phyloP scores from a whole-genome alignment of 305 asterid genomes.

The Fraxinus sp. region DNA sequence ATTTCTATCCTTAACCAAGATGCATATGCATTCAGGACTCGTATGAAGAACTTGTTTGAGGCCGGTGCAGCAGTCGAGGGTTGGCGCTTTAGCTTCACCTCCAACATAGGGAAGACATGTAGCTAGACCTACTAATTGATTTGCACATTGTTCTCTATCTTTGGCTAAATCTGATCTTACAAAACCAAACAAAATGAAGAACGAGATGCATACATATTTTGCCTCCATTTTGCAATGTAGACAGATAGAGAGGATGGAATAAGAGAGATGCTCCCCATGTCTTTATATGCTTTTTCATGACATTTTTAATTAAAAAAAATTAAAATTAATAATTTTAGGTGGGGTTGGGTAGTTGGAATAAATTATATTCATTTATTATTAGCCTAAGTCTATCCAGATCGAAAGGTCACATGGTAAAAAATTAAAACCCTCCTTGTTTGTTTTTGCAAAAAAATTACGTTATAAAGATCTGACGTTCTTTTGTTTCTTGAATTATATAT shows the following conservation, averaged over 20 bases:
- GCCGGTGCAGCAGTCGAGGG: constrained; percentile 67
- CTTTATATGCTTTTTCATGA: constrained; percentile 21
- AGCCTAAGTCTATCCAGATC: background rate
- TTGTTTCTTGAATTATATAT: background rate
- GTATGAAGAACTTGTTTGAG: constrained; percentile 50
- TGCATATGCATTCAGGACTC: constrained; percentile 64
- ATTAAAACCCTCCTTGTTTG: background rate
- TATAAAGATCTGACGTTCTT: background rate
- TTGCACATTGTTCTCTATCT: constrained; percentile 57
- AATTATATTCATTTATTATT: constrained; percentile 16
- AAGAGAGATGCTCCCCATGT: background rate
- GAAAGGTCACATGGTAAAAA: background rate
- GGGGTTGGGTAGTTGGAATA: constrained; percentile 12
- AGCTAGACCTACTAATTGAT: constrained; percentile 47
- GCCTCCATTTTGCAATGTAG: constrained; percentile 21
- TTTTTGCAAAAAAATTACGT: background rate
- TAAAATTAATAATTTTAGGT: constrained; percentile 19
- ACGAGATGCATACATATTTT: constrained; percentile 10
- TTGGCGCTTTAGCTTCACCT: constrained; percentile 39
- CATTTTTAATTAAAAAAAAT: constrained; percentile 4
- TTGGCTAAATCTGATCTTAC: constrained; percentile 16
- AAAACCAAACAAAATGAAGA: constrained; percentile 19
- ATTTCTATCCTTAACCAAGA: constrained; percentile 64
- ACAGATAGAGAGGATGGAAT: constrained; percentile 8
- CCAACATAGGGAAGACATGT: constrained; percentile 65